Base-by-base conservation (phyloP, 2,329 filamentous ascomycete genomes). In the Rutstroemia sp. region DNA sequence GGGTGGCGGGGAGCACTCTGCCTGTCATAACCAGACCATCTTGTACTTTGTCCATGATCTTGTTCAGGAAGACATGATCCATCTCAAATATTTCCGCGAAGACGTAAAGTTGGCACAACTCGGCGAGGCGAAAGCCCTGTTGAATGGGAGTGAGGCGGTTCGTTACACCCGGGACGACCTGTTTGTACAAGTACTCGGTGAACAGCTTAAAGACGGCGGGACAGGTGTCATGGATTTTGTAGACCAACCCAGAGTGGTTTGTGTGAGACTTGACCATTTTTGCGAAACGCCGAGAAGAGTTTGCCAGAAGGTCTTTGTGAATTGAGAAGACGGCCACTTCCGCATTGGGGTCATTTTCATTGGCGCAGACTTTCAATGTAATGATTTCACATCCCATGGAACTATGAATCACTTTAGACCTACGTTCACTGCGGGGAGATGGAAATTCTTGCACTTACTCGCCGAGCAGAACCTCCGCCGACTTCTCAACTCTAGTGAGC, bases 1-100 rank as follows among this genome's bases (percentile, higher is more conserved):
- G 19, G 12, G 21, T 23, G 4, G 39, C 16, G 1, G 58, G 40
- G 14, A 64, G 61, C 8, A 64, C 42, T 12, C 44, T 58, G 2
- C 55, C 42, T 2, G 60, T 44, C 8, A 60, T 36, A 6, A 45
- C 23, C 39, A 64, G 64, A 4, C 59, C 63, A 51, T 66, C 62
- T 40, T 66, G 65, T 19, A 67, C 61, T 2, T 40, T 42, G 10
- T 67, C 65, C 57, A 67, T 65, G 1, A 60, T 56, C 30, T 58
- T 58, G 42, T 67, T 66, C 17, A 50, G 44, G 5, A 64, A 45
- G 4, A 38, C 27, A 8, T 27, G 10, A 2, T 48, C 17, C 9
- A 66, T 21, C 1, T 56, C 23, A 10, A 50, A 58, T 2, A 53
- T 48, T 4, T 65, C 64, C 3, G 36, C 49, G 12, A 65, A 61